Evolutionary conservation across 1,139 yeast species (phyloP), one percentile per base, ranked within the genome.

Genomic region (Scheffersomyces stambukii): DNA sequence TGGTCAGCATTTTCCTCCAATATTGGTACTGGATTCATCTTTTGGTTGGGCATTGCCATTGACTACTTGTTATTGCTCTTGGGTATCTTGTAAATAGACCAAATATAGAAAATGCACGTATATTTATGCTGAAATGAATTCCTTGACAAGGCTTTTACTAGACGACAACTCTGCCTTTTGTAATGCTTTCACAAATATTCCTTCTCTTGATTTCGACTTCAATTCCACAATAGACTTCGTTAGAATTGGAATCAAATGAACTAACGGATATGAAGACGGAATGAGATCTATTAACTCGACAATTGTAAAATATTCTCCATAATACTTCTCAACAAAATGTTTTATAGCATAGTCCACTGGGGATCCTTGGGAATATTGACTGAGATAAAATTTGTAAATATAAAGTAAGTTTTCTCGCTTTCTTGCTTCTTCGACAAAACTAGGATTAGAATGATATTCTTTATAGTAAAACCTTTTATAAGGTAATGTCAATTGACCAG

Each of bases 1-100:
- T 85, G 96, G 91, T 63, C 65, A 31, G 76, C 80, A 54, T 91
- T 91, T 53, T 68, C 69, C 10, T 75, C 77, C 24, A 91, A 89
- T 54, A 82, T 89, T 43, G 67, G 68, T 36, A 84, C 95, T 4
- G 98, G 97, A 2, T 74, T 81, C 45, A 72, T 76, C 29, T 68
- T 91, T 40, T 80, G 88, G 68, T 61, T 70, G 18, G 97, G 96
- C 7, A 75, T 88, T 45, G 50, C 82, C 24, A 47, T 79, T 27
- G 97, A 91, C 54, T 91, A 88, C 53, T 36, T 79, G 21, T 52
- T 75, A 44, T 63, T 64, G 38, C 35, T 77, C 13, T 44, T 58
- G 21, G 78, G 80, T n/a, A n/a, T n/a, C n/a, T n/a, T n/a, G n/a
- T n/a, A n/a, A n/a, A n/a, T n/a, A n/a, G n/a, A n/a, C n/a, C n/a